Percentiles rank a stretch among this genome's conserved stretches.
Evolutionary conservation across 2,329 filamentous ascomycete genomes (phyloP).

Genomic region (Sporothrix schenckii): DNA sequence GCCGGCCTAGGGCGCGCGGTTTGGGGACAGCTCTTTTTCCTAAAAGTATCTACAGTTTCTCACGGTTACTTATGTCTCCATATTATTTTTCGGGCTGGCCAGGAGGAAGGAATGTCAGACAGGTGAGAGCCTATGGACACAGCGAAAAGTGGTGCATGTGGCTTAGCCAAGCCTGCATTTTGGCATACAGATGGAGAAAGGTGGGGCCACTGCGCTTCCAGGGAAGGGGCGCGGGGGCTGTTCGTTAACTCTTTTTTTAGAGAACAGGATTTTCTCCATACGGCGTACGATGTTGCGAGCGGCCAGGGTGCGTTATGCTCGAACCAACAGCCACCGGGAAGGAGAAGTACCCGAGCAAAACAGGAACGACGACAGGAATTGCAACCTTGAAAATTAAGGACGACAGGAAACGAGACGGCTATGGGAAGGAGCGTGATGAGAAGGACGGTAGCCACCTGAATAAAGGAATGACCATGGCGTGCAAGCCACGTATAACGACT

Average conservation of each 20-base stretch:
- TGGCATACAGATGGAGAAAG: constrained; percentile 3
- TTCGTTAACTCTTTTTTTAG: constrained; percentile 25
- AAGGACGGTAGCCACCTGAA: not conserved
- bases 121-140: constrained; percentile 12
- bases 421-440: constrained; percentile 5
- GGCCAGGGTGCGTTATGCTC: constrained; percentile 6
- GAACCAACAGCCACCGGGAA: constrained; percentile 11
- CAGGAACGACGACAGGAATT: not conserved
- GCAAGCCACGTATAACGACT: constrained; percentile 6
- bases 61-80: constrained; percentile 5
- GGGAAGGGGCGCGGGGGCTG: constrained; percentile 23
- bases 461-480: not conserved
- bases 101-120: constrained; percentile 27
- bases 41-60: constrained; percentile 9
- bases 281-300: not conserved
- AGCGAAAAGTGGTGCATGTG: constrained; percentile 33
- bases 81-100: constrained; percentile 4
- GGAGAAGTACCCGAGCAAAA: not conserved
- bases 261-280: constrained; percentile 4
- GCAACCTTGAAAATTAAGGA: not conserved
- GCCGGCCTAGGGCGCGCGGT: not conserved
- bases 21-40: not conserved
- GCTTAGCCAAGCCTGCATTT: constrained; percentile 31
- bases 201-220: constrained; percentile 19
- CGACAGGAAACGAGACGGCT: not conserved